These are phyloP conservation scores for Chlorella sp. DNA, from an alignment of 139 green algal species.

Conservation along the genomic window DNA sequence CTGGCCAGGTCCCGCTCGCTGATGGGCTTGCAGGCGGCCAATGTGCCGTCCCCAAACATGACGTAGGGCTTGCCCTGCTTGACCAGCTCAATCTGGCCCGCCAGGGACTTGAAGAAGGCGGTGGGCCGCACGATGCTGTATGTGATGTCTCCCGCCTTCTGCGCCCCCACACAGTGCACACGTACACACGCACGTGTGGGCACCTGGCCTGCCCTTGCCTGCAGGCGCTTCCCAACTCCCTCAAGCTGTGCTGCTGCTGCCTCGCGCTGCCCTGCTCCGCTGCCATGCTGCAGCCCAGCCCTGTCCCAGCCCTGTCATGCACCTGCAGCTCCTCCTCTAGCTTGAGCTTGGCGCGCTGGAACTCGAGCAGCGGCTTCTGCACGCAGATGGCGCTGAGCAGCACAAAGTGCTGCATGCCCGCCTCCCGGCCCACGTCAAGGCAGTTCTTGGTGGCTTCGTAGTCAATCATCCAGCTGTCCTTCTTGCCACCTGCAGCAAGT, in stretches of 20 bases:
- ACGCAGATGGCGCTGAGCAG: constrained; percentile 98
- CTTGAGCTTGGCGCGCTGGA: constrained; percentile 97
- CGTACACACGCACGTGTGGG: too few species aligned
- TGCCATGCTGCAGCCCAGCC: neutral
- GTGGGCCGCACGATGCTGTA: constrained; percentile 97
- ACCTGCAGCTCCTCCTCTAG: constrained; percentile 84
- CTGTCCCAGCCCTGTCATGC: neutral
- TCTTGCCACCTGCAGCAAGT: constrained; percentile 60
- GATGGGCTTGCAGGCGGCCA: constrained; percentile 98
- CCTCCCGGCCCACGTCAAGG: constrained; percentile 66
- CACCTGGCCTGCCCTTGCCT: too few species aligned
- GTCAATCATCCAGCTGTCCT: constrained; percentile 96
- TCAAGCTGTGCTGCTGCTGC: too few species aligned
- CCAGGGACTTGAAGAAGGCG: constrained; percentile 98
- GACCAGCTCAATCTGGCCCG: constrained; percentile 77
- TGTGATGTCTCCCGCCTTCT: constrained; percentile 71
- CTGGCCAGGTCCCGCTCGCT: constrained; percentile 87
- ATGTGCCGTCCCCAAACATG: constrained; percentile 96
- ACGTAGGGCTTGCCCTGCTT: constrained; percentile 96
- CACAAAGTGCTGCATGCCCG: constrained; percentile 84
- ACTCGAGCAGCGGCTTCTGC: constrained; percentile 97
- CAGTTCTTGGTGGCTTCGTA: constrained; percentile 92
- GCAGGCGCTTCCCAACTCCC: too few species aligned
- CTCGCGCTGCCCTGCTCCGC: too few species aligned
- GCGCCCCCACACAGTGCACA: too few species aligned